Evolutionary conservation across 1,284 basidiomycete species (phyloP).

Genomic region (Athelia psychrophila): DNA sequence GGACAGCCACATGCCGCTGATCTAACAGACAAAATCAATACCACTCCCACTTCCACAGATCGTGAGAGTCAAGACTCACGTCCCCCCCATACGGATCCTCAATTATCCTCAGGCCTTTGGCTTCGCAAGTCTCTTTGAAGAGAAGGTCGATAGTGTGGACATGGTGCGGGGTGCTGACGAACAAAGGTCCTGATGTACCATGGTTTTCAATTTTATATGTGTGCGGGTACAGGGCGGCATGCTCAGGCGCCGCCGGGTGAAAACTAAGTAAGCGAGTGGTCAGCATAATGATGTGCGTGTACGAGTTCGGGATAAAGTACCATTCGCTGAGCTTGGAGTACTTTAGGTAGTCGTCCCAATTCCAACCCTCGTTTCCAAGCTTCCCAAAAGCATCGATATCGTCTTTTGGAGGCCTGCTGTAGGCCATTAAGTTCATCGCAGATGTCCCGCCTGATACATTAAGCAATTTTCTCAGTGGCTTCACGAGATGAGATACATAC

Average conservation of each 20-base stretch:
- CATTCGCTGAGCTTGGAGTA: not conserved
- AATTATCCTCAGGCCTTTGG: not conserved
- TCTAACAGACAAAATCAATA: not conserved
- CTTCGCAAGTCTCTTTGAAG: not conserved
- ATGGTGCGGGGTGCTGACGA: not conserved
- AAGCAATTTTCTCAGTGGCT: not conserved
- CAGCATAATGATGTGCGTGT: too few relatives aligned
- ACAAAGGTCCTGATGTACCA: not conserved
- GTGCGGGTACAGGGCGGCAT: not conserved
- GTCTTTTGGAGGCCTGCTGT: constrained; percentile 20
- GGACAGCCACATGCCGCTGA: constrained; percentile 8
- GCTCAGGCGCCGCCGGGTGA: not conserved
- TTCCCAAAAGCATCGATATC: constrained; percentile 30
- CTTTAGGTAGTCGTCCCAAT: not conserved
- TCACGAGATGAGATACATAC: not conserved
- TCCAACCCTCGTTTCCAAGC: constrained; percentile 25
- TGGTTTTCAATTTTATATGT: not conserved
- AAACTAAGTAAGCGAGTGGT: too few relatives aligned
- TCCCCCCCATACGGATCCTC: not conserved
- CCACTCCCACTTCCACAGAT: not conserved
- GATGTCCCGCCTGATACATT: constrained; percentile 20
- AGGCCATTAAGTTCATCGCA: constrained; percentile 22
- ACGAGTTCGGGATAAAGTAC: too few relatives aligned
- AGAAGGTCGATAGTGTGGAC: not conserved
- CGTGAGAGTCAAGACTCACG: not conserved